Conservation (phyloP, 805 yeast species). For the Metschnikowia gruessii region DNA sequence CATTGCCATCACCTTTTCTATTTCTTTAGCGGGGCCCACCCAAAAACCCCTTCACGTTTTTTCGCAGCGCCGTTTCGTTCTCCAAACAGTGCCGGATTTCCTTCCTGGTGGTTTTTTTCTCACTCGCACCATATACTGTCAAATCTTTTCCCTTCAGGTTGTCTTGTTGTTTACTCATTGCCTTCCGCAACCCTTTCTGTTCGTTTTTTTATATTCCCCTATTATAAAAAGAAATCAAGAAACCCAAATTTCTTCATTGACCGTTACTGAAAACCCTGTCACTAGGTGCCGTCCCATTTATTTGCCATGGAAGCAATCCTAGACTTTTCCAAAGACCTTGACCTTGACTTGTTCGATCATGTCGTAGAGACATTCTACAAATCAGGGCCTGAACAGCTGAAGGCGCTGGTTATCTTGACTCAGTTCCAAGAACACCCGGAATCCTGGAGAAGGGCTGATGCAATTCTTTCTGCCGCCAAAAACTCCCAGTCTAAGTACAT, state of each 20-base stretch:
- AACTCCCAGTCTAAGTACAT: conserved; percentile 90
- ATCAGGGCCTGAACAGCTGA: conserved; percentile 62
- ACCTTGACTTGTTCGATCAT: conserved; percentile 72
- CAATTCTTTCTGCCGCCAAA: conserved; percentile 71
- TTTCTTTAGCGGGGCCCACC: not conserved
- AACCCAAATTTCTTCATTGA: not conserved
- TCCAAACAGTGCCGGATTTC: not conserved
- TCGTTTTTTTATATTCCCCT: not conserved
- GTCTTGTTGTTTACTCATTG: conserved; percentile 3
- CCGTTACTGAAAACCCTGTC: not conserved
- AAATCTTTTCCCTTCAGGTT: conserved; percentile 3
- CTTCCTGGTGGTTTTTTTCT: conserved; percentile 7
- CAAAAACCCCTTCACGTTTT: conserved; percentile 1
- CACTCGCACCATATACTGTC: conserved; percentile 7
- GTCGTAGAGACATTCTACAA: conserved; percentile 82
- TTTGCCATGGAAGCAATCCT: conserved; percentile 75
- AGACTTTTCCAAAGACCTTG: conserved; percentile 82
- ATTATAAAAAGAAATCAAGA: not conserved
- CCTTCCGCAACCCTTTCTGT: not conserved
- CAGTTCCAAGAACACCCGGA: conserved; percentile 92
- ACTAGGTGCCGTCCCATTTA: conserved; percentile 4
- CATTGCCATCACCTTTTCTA: too few relatives aligned
- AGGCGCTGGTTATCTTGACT: conserved; percentile 69
- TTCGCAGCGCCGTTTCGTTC: conserved; percentile 4
- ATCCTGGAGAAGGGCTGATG: conserved; percentile 93